These are phyloP conservation scores for Stromatinia cepivora DNA, from an alignment of 2,329 filamentous ascomycete genomes.

Conservation along the genomic window DNA sequence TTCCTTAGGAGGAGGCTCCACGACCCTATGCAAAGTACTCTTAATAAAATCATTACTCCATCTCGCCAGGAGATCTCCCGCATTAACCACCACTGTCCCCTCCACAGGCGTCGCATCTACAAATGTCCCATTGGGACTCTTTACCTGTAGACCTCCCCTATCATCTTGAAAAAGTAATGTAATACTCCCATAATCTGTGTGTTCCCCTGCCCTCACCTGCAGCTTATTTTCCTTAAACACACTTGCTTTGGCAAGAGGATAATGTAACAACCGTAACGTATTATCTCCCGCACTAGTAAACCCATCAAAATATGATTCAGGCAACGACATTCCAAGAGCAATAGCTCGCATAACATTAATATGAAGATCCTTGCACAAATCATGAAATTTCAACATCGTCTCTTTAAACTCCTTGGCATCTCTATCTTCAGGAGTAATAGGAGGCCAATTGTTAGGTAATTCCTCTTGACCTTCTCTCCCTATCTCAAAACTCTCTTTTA, in stretches of 20 bases:
- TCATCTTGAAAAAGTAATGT: constrained; percentile 57
- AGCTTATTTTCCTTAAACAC: constrained; percentile 53
- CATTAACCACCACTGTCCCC: constrained; percentile 83
- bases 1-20: constrained; percentile 67
- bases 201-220: constrained; percentile 51
- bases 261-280: constrained; percentile 62
- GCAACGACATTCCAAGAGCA: constrained; percentile 75
- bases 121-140: constrained; percentile 73
- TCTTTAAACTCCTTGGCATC: constrained; percentile 63
- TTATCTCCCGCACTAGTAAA: constrained; percentile 68
- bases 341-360: constrained; percentile 80
- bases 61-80: constrained; percentile 79
- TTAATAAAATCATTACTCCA: constrained; percentile 93
- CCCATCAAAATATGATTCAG: constrained; percentile 71
- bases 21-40: constrained; percentile 85
- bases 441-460: constrained; percentile 79
- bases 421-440: constrained; percentile 44
- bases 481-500: constrained; percentile 67
- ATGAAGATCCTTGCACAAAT: constrained; percentile 73
- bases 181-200: constrained; percentile 55
- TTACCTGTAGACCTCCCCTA: constrained; percentile 53
- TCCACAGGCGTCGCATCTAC: constrained; percentile 81
- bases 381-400: constrained; percentile 75
- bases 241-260: constrained; percentile 50
- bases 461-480: constrained; percentile 59